Conservation (phyloP, 805 yeast genomes). For the Myxozyma udenii region DNA sequence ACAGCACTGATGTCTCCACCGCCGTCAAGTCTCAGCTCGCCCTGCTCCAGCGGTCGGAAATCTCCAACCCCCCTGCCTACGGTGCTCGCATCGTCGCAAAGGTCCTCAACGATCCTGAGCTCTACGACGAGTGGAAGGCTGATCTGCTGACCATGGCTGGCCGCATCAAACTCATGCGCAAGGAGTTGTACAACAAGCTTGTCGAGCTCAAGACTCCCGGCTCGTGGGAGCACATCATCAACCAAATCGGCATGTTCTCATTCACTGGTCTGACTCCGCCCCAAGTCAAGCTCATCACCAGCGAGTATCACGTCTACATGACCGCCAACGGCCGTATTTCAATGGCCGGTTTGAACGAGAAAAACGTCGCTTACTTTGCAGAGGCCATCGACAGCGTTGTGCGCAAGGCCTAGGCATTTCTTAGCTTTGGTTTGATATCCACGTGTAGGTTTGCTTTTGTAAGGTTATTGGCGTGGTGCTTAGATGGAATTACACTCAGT, state of each 20-base stretch:
- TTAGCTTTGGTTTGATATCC: neutral
- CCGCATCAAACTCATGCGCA: conserved; percentile 78
- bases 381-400: conserved; percentile 56
- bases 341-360: conserved; percentile 85
- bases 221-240: conserved; percentile 84
- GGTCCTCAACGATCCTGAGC: conserved; percentile 63
- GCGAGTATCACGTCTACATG: conserved; percentile 76
- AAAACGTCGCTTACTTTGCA: conserved; percentile 76
- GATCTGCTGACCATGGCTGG: conserved; percentile 85
- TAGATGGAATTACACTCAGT: too few relatives aligned
- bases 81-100: conserved; percentile 88
- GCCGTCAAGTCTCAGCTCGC: conserved; percentile 76
- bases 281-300: conserved; percentile 73
- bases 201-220: conserved; percentile 75
- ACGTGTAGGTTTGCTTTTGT: neutral
- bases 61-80: conserved; percentile 92
- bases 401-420: conserved; percentile 11
- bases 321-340: conserved; percentile 85
- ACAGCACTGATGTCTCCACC: conserved; percentile 44
- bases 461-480: neutral
- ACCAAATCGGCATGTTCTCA: conserved; percentile 95
- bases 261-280: conserved; percentile 79
- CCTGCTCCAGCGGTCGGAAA: conserved; percentile 72
- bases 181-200: conserved; percentile 58
- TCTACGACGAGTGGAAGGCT: conserved; percentile 73